Percentiles rank a stretch among this genome's conserved stretches.
Evolutionary conservation across 352 stramenopile species (phyloP).

Genomic region (Globisporangium splendens): DNA sequence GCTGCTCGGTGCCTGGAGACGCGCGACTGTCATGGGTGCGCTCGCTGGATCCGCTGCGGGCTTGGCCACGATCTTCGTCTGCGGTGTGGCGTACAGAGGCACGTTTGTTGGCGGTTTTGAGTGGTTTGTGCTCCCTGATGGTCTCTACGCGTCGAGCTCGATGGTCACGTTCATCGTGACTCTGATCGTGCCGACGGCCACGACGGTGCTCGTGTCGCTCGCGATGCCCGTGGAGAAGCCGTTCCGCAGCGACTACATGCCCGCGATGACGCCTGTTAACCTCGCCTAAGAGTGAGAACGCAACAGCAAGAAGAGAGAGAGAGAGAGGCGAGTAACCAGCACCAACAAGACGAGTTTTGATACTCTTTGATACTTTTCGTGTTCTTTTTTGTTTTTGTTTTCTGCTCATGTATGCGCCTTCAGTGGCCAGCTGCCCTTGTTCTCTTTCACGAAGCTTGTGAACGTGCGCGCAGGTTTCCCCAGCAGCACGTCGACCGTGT

Average conservation of each 20-base stretch:
- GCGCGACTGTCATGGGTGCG: constrained; percentile 34
- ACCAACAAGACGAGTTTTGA: not conserved
- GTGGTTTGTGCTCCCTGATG: constrained; percentile 72
- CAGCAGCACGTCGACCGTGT: constrained; percentile 34
- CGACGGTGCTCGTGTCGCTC: constrained; percentile 59
- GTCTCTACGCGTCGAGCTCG: constrained; percentile 69
- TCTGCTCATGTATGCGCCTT: constrained; percentile 16
- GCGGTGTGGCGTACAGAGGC: constrained; percentile 46
- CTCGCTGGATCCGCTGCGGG: constrained; percentile 49
- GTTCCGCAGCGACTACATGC: constrained; percentile 24
- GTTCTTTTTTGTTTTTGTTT: too few species aligned
- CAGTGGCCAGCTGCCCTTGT: constrained; percentile 41
- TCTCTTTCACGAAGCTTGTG: constrained; percentile 37
- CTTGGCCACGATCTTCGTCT: constrained; percentile 70
- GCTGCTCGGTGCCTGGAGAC: constrained; percentile 60
- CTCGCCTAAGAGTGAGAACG: constrained; percentile 3
- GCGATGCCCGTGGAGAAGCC: constrained; percentile 22
- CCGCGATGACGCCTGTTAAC: constrained; percentile 21
- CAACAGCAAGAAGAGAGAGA: not conserved
- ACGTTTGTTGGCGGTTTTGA: constrained; percentile 75
- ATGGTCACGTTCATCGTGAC: constrained; percentile 82
- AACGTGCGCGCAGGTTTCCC: constrained; percentile 35
- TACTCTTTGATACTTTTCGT: too few species aligned
- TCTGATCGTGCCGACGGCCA: constrained; percentile 52
- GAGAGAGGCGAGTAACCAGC: not conserved